Percentiles rank a stretch among this genome's conserved stretches.
Evolutionary conservation across 2,329 filamentous ascomycete species (phyloP).

Genomic region (Stachybotrys echinatus): DNA sequence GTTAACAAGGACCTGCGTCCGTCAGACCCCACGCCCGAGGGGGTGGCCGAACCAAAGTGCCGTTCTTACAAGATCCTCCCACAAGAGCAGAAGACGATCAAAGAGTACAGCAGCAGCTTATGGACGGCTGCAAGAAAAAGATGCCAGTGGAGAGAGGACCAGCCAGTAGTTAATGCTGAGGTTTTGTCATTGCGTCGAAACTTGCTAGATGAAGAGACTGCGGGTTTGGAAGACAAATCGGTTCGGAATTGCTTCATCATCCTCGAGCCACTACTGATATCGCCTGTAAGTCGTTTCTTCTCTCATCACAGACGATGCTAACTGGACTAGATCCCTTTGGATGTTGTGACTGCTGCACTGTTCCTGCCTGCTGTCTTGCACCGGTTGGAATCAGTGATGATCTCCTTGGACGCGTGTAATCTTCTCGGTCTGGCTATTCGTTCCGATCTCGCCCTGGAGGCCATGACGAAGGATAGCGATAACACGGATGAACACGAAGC

Average conservation of each 20-base stretch:
- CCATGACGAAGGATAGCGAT: conserved; percentile 88
- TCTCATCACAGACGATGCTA: conserved; percentile 4
- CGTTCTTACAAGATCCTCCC: conserved; percentile 32
- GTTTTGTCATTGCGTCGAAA: conserved; percentile 75
- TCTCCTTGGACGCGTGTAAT: conserved; percentile 69
- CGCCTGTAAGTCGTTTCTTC: conserved; percentile 51
- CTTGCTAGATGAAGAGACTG: conserved; percentile 64
- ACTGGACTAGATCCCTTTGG: conserved; percentile 54
- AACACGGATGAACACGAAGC: conserved; percentile 69
- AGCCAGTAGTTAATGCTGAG: conserved; percentile 77
- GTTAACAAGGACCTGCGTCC: conserved; percentile 56
- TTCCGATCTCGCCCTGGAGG: conserved; percentile 72
- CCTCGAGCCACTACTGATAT: conserved; percentile 71
- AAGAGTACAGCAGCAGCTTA: conserved; percentile 78
- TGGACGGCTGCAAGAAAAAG: conserved; percentile 53
- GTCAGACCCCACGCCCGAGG: conserved; percentile 58
- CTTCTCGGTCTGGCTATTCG: conserved; percentile 59
- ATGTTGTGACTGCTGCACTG: conserved; percentile 67
- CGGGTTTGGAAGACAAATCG: conserved; percentile 38
- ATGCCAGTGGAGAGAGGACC: conserved; percentile 55
- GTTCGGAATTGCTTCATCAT: conserved; percentile 57
- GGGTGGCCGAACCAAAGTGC: conserved; percentile 42
- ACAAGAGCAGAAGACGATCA: conserved; percentile 50
- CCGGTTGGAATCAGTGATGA: conserved; percentile 74
- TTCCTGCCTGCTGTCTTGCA: conserved; percentile 80